Evolutionary conservation across 164 flowering plant genomes (phyloP), one percentile per base, ranked within the genome.

Genomic region (grape (Vitis vinifera)): DNA sequence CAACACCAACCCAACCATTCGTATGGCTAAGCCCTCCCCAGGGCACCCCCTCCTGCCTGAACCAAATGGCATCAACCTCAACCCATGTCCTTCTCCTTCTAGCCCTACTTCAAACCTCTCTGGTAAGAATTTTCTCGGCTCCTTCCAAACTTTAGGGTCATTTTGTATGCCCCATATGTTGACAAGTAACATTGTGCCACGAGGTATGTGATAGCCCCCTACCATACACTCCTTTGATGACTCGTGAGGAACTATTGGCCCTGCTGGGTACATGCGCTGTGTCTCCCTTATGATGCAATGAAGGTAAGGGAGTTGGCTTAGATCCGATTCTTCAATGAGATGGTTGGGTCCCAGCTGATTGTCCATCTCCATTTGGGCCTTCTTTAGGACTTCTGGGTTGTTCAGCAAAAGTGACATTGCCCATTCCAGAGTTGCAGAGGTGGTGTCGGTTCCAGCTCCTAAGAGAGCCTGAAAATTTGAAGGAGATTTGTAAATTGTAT

Each of bases 401-500:
- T 79, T 78, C 10, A 82, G 56, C 23, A 82, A 60, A n/a, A 79
- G 73, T 9, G 86, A 76, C 16, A 83, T 30, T 8, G 82, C 78
- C 86, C 86, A 83, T 65, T 87, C 91, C 80, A 82, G 76, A 1
- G 87, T 79, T 2, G 11, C 76, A 1, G 71, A 73, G 37, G 86
- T 60, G 2, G 86, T 85, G 19, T 84, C 85, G 0, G 85, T 73
- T 8, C 88, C 88, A 0, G 84, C 88, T 17, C 63, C 2, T 59
- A 87, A 16, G 57, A 84, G 3, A 10, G 58, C 76, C 86, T 80
- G 27, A 1, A 50, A 48, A 61, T 12, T 49, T 13, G 30, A 27
- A 27, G 6, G n/a, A 11, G n/a, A 51, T 48, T n/a, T 52, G 63
- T 14, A 57, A 51, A 29, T 51, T 15, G 11, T 13, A 23, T 23